A percentile compares a stretch with the other conserved stretches of the same genome.
phyloP scores from a whole-genome alignment of 345 rosid genomes.

The Sisymbrium irio region DNA sequence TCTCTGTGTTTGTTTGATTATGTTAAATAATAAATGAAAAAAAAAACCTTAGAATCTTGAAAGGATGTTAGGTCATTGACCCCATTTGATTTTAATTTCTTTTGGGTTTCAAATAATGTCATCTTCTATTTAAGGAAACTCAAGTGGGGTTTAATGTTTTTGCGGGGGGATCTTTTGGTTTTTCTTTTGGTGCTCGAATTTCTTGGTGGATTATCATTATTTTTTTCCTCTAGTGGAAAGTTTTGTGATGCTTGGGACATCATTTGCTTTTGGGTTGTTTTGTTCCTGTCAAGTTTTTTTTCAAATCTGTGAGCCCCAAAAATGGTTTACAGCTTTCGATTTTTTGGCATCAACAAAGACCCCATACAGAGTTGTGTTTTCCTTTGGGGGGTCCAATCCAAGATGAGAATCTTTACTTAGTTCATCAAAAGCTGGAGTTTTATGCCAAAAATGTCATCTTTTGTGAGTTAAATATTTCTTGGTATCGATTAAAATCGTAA shows the following conservation, averaged over 20 bases:
- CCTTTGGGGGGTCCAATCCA: conserved; percentile 21
- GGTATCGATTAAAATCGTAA: neutral
- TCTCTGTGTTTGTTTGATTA: conserved; percentile 13
- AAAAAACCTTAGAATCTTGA: conserved; percentile 5
- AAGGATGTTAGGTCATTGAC: conserved; percentile 17
- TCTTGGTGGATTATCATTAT: conserved; percentile 10
- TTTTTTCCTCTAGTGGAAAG: conserved; percentile 28
- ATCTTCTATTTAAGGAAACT: conserved; percentile 27
- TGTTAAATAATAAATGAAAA: neutral
- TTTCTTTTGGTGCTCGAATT: neutral
- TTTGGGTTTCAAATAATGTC: conserved; percentile 12
- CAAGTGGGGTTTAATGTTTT: conserved; percentile 25
- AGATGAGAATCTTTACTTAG: conserved; percentile 24
- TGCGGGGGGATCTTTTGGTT: conserved; percentile 17
- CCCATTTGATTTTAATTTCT: conserved; percentile 8
- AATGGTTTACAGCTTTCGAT: conserved; percentile 31
- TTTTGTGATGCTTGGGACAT: conserved; percentile 33
- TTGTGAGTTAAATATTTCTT: neutral
- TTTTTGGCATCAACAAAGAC: conserved; percentile 25
- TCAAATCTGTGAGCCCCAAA: conserved; percentile 22
- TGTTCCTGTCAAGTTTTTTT: conserved; percentile 27
- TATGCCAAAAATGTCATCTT: neutral
- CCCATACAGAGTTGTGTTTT: conserved; percentile 12
- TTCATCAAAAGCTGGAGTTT: conserved; percentile 19
- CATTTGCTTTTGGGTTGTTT: conserved; percentile 28